Evolutionary conservation across 1,284 basidiomycete species (phyloP).

Genomic region (Apiotrichum porosum): DNA sequence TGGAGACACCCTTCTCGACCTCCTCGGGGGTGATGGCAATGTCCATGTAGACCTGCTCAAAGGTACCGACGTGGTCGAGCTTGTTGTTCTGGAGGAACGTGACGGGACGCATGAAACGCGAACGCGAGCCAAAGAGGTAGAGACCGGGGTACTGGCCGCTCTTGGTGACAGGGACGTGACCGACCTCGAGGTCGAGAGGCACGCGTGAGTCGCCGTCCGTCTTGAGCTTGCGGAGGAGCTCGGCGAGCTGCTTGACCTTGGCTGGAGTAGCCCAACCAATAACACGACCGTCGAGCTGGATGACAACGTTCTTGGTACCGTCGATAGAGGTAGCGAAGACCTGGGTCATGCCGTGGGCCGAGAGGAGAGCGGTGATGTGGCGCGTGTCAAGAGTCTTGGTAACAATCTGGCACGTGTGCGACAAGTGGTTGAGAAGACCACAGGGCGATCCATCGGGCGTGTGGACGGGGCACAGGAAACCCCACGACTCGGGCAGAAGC

Average conservation of each 20-base stretch:
- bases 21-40: constrained; percentile 89
- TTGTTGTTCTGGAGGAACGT: constrained; percentile 80
- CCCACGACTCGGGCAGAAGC: constrained; percentile 96
- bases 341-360: constrained; percentile 91
- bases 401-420: constrained; percentile 87
- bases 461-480: constrained; percentile 97
- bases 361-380: constrained; percentile 76
- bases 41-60: constrained; percentile 99
- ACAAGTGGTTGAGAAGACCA: constrained; percentile 95
- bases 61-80: constrained; percentile 88
- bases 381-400: constrained; percentile 70
- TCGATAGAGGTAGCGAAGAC: constrained; percentile 70
- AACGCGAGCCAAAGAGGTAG: constrained; percentile 81
- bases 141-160: constrained; percentile 97
- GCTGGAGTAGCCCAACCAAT: constrained; percentile 88
- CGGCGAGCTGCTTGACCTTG: constrained; percentile 74
- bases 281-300: constrained; percentile 90
- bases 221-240: constrained; percentile 86
- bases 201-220: constrained; percentile 79
- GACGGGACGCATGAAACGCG: constrained; percentile 98
- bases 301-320: constrained; percentile 72
- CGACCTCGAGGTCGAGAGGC: constrained; percentile 93
- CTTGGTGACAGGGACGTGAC: constrained; percentile 80
- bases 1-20: constrained; percentile 73
- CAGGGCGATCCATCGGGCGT: constrained; percentile 98